Conservation (phyloP, 108 stramenopile species). For the Phaeodactylum tricornutum region DNA sequence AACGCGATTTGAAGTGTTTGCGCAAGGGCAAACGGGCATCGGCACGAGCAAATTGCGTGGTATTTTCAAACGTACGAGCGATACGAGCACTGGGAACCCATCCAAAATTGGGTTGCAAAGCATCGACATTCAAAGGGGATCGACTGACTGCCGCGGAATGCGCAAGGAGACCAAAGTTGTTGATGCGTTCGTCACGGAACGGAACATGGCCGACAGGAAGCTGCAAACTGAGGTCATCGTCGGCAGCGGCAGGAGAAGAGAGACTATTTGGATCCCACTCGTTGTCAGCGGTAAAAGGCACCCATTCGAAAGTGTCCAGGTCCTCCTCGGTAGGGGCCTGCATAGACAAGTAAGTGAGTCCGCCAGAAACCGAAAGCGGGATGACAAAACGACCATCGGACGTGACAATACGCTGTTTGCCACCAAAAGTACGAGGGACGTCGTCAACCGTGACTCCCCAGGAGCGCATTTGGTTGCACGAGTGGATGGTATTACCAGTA, state of each 20-base stretch:
- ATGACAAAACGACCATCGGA: slow-evolving; percentile 5
- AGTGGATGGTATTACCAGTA: slow-evolving; percentile 14
- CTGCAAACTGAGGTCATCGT: no score
- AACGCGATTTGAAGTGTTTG: neutral
- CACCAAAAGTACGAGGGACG: slow-evolving; percentile 1
- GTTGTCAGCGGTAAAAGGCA: slow-evolving; percentile 1
- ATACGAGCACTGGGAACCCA: slow-evolving; percentile 6
- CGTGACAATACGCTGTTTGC: slow-evolving; percentile 10
- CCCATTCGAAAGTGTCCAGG: slow-evolving; percentile 1
- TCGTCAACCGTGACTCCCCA: slow-evolving; percentile 9
- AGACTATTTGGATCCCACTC: slow-evolving; percentile 26
- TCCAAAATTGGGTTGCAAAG: slow-evolving; percentile 2
- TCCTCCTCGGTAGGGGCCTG: slow-evolving; percentile 2
- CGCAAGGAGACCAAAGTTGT: no score
- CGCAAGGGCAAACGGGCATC: slow-evolving; percentile 2
- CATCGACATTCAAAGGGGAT: no score
- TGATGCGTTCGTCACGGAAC: no score
- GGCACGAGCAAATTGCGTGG: slow-evolving; percentile 5
- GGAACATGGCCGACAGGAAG: no score
- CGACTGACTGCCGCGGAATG: no score
- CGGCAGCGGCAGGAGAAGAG: no score
- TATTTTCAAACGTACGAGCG: slow-evolving; percentile 6
- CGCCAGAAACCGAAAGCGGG: neutral
- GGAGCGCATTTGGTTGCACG: slow-evolving; percentile 8
- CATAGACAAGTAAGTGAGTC: neutral